Evolutionary conservation across 106 monocot genomes (phyloP).

Genomic region (Hemerocallis citrina): DNA sequence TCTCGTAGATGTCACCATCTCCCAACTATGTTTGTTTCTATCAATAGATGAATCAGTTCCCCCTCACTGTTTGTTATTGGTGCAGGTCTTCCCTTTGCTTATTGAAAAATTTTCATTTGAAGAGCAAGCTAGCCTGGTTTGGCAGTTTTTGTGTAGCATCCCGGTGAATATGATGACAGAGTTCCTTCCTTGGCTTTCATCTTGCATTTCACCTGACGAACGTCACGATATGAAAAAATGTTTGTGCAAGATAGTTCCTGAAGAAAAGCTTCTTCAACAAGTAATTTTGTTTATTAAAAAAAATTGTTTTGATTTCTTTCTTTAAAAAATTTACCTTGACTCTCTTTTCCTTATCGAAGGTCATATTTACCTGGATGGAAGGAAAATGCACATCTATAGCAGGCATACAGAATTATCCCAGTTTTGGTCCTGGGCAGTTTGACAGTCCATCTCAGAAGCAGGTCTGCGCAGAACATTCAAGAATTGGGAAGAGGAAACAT

Average conservation of each 20-base stretch:
- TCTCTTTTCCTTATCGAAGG: slow-evolving; percentile 14
- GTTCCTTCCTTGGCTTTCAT: slow-evolving; percentile 89
- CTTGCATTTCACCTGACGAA: slow-evolving; percentile 78
- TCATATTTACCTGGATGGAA: slow-evolving; percentile 93
- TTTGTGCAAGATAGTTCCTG: slow-evolving; percentile 76
- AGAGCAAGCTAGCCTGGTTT: slow-evolving; percentile 90
- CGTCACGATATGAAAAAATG: slow-evolving; percentile 72
- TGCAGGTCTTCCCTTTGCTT: slow-evolving; percentile 93
- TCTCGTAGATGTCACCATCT: too few species aligned
- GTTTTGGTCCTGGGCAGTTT: slow-evolving; percentile 7
- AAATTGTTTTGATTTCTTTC: neutral
- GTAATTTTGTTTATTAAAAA: too few species aligned
- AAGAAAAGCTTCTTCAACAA: slow-evolving; percentile 88
- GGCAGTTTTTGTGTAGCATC: slow-evolving; percentile 97
- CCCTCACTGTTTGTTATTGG: neutral
- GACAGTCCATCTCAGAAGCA: slow-evolving; percentile 16
- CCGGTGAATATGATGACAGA: slow-evolving; percentile 93
- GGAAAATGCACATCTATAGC: slow-evolving; percentile 24
- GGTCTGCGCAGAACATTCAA: slow-evolving; percentile 23
- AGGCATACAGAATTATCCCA: neutral
- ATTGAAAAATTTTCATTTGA: slow-evolving; percentile 86
- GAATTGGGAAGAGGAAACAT: slow-evolving; percentile 67
- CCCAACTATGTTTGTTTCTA: too few species aligned
- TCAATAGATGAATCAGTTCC: too few species aligned
- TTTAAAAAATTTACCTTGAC: neutral